Base-by-base conservation (phyloP, 208 protist genomes). In the Leishmania mexicana region DNA sequence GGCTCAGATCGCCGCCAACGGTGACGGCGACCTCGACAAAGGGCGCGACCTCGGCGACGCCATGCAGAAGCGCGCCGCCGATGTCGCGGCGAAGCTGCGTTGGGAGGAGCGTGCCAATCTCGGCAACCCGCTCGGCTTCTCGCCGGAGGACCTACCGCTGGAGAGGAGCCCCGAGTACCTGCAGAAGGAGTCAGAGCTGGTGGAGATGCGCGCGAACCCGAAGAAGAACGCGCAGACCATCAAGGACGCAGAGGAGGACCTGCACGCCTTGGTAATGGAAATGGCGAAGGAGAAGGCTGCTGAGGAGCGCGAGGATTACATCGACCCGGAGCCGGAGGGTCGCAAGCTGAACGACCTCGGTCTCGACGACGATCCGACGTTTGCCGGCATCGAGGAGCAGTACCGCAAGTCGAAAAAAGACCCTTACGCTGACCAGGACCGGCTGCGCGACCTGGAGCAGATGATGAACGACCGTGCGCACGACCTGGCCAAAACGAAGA, bases 381-480 rank as follows among this genome's bases (percentile, higher is more conserved):
- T 93, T 53, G 81, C 86, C 51, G 88, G 86, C 35, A 84, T 96
- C 45, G 93, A 95, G 85, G 88, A 93, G 67, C 90, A 96, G 85
- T 88, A 92, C 80, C 91, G 86, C 75, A 79, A 81, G 76, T 74
- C 84, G 3, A 88, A 88, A 80, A 89, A 82, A 76, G 87, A 95
- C 79, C 91, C 88, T 15, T 92, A 92, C 82, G 79, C 83, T 21
- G 91, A 95, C 68, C 79, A 89, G 72, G 88, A 93, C 71, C 78
- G 82, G 28, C 79, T 94, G 67, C 83, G 76, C 5, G 87, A 92
- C 70, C 74, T 94, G 64, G 90, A 96, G 83, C 85, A 94, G 74
- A 86, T 91, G 81, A 94, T 96, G 89, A 90, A 92, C 79, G 89
- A 92, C 67, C 85, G 87, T 35, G 91, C 89, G n/a, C 87, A 89